Base-by-base conservation (phyloP, 352 stramenopile species). In the Hyaloperonospora arabidopsidis region DNA sequence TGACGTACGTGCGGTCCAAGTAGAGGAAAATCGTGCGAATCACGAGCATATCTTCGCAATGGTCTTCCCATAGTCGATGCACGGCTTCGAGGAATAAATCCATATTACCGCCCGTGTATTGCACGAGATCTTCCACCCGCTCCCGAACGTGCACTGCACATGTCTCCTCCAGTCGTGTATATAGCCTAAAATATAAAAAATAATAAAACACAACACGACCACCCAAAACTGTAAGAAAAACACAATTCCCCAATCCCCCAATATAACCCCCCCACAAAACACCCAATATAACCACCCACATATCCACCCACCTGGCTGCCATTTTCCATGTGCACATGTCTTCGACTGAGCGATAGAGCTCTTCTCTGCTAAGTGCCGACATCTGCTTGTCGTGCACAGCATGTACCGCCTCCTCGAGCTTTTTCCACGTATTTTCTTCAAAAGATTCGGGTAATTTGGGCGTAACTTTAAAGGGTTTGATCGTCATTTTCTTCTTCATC, bases 281-380 rank as follows among this genome's bases (percentile, higher is more conserved):
- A 40, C 14, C 46, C 28, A 44, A 46, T 38, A 53, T 22, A 51
- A 36, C 5, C 28, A 46, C 19, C 45, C 17, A 13, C n/a, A 46
- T 10, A 47, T 6, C 7, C 23, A 12, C 19, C 41, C 12, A 81
- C 65, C 75, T 79, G 4, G 74, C 65, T 2, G 86, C 84, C 75
- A 95, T 94, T 63, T 96, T 97, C 79, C 95, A 94, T 43, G 91
- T 93, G 76, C 90, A 97, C 55, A 97, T 72, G 55, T 96, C 89
- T 59, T 93, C 84, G 8, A 92, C 84, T 0, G 76, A 73, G 54
- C 83, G 76, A 41, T 93, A 95, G 8, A 95, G 72, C 57, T 95
- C 85, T 59, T 95, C 82, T 39, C 83, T 65, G 23, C 77, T 89
- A 7, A 87, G 67, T 23, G 67, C 49, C 19, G 79, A 82, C 34